Evolutionary conservation across 164 flowering plant genomes (phyloP).

Genomic region (Buxus sempervirens): DNA sequence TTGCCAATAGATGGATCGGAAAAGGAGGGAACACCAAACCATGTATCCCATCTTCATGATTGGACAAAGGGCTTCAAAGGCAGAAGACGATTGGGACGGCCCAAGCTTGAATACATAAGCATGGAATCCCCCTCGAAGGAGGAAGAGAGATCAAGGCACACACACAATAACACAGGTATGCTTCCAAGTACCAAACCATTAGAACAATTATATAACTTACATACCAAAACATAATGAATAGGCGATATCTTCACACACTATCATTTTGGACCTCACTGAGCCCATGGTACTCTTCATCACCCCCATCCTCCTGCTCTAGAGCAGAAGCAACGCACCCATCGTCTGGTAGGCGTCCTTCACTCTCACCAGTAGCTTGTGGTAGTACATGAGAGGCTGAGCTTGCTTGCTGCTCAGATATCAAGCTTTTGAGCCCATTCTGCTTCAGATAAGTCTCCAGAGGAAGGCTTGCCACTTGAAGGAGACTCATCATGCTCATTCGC

Average conservation of each 20-base stretch:
- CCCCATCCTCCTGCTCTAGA: conserved; percentile 33
- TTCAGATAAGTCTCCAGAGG: conserved; percentile 74
- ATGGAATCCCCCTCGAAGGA: too few relatives aligned
- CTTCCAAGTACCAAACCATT: not conserved
- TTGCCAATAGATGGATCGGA: too few relatives aligned
- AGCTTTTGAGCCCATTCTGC: conserved; percentile 71
- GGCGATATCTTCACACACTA: conserved; percentile 9
- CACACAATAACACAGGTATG: too few relatives aligned
- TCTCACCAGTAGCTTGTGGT: conserved; percentile 33
- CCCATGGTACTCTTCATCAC: conserved; percentile 28
- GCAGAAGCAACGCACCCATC: conserved; percentile 24
- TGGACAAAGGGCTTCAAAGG: too few relatives aligned
- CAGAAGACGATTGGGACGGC: too few relatives aligned
- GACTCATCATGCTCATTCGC: conserved; percentile 64
- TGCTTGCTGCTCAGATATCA: conserved; percentile 48
- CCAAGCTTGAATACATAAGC: too few relatives aligned
- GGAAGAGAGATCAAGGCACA: too few relatives aligned
- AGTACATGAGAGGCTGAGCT: conserved; percentile 36
- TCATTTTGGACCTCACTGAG: conserved; percentile 30
- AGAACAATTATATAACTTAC: too few relatives aligned
- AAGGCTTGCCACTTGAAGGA: conserved; percentile 64
- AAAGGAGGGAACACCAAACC: too few relatives aligned
- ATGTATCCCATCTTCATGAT: too few relatives aligned
- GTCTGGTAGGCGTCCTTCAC: conserved; percentile 34
- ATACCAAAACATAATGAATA: too few relatives aligned